Evolutionary conservation across 352 stramenopile species (phyloP).

Genomic region (Pythium aphanidermatum): DNA sequence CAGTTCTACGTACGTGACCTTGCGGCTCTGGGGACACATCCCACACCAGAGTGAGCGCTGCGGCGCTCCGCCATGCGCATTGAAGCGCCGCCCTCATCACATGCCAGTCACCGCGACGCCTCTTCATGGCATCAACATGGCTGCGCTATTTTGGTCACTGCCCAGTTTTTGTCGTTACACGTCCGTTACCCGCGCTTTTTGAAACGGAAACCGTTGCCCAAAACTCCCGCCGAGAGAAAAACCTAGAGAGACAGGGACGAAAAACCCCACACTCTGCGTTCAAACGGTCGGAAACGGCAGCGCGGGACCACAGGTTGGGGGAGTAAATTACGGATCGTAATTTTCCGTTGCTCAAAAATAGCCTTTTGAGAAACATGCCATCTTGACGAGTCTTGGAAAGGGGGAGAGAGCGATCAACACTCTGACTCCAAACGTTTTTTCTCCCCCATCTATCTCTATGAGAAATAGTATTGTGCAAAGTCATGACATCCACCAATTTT

Average conservation of each 20-base stretch:
- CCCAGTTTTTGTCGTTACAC: conserved; percentile 5
- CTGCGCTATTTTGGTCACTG: conserved; percentile 16
- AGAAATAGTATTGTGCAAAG: background rate
- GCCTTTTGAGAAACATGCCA: conserved; percentile 6
- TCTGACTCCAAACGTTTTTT: conserved; percentile 4
- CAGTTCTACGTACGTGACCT: no score
- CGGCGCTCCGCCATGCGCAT: background rate
- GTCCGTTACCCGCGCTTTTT: conserved; percentile 27
- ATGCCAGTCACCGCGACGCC: no score
- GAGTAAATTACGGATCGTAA: conserved; percentile 20
- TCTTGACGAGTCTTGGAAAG: conserved; percentile 7
- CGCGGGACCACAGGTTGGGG: conserved; percentile 14
- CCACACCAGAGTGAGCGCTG: background rate
- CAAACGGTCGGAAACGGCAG: conserved; percentile 13
- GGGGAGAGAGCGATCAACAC: conserved; percentile 12
- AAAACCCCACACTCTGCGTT: conserved; percentile 17
- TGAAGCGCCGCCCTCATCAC: no score
- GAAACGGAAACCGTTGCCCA: conserved; percentile 17
- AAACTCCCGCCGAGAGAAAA: conserved; percentile 21
- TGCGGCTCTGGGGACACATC: no score
- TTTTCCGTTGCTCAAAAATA: conserved; percentile 44
- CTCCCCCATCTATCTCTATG: conserved; percentile 5
- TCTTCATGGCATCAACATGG: no score
- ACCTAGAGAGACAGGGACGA: conserved; percentile 5
- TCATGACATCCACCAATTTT: conserved; percentile 12